A percentile compares a stretch with the other conserved stretches of the same genome.
phyloP scores from a whole-genome alignment of 176 grass and related monocot species.

The Cymbopogon citratus region DNA sequence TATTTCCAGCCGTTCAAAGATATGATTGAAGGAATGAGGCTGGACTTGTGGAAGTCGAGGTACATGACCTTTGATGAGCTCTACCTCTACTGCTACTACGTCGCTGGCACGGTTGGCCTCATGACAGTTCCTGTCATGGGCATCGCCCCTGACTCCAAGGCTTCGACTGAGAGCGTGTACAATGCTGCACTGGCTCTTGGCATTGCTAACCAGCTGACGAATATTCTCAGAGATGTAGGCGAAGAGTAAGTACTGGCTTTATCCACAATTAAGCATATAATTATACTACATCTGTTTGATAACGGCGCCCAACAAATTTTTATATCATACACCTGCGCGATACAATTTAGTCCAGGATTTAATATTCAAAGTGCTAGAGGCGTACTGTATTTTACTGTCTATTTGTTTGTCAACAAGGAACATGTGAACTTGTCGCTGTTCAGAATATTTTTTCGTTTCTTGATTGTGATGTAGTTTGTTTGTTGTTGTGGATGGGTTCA shows the following conservation, averaged over 20 bases:
- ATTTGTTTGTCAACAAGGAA: neutral
- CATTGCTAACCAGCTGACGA: conserved; percentile 94
- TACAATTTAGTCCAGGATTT: neutral
- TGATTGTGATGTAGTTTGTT: conserved; percentile 7
- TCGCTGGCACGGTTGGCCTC: conserved; percentile 85
- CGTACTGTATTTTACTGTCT: conserved; percentile 4
- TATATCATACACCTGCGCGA: neutral
- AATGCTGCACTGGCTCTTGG: conserved; percentile 80
- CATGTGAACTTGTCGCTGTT: neutral
- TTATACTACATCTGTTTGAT: neutral
- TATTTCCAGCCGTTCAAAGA: conserved; percentile 87
- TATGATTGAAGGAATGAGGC: conserved; percentile 93
- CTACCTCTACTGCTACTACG: conserved; percentile 97
- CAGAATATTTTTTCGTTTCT: neutral
- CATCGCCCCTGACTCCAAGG: conserved; percentile 68
- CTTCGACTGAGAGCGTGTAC: conserved; percentile 71
- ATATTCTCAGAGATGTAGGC: conserved; percentile 94
- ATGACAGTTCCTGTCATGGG: conserved; percentile 99
- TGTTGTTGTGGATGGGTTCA: conserved; percentile 44
- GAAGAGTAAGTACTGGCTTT: conserved; percentile 65
- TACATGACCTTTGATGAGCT: conserved; percentile 85
- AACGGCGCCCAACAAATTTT: neutral
- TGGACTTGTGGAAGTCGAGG: conserved; percentile 87
- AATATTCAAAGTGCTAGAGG: neutral
- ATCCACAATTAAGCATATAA: neutral